Base-by-base conservation (phyloP, 2,329 filamentous ascomycete genomes). In the Blumeria hordei region DNA sequence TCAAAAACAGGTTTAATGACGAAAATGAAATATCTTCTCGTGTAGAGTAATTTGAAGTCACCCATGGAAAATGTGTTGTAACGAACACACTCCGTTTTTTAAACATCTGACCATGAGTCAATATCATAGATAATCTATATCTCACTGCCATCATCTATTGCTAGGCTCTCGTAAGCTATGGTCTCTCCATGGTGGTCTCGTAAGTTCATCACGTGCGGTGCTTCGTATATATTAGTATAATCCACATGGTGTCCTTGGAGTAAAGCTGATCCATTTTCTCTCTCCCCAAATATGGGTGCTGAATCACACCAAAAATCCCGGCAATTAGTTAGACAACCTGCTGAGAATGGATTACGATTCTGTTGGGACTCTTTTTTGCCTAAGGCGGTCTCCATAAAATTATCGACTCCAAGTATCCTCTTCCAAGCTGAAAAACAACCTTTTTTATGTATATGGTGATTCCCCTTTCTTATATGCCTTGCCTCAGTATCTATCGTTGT, bases 241-340 rank as follows among this genome's bases (percentile, higher is more conserved):
- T 95, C 87, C 50, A 98, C 78, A 41, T 75, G 71, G 62, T 84
- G 75, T 1, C 92, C 90, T 12, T 80, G 85, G 7, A 98, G 69
- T 66, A 88, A 70, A 0, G 84, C 88, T 45, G 74, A 74, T 11
- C 88, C 88, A 53, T 77, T 82, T 62, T 85, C 79, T 56, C 83
- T 76, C 62, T 74, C 78, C 10, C 83, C 80, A 65, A 94, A 90
- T 16, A 94, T 67, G 0, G 90, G 84, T 1, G 85, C 81, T 1
- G 85, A 80, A 65, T 96, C 92, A 63, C 85, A 90, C 87, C 88
- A 96, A 67, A 98, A 98, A 68, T 98, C 93, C 60, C 78, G 83
- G 69, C 92, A 98, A 65, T 98, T 98, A 57, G 81, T 77, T n/a
- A 93, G 62, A 41, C 87, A 74, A 7, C 92, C 92, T 35, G 80